Percentiles rank a stretch among this genome's conserved stretches.
phyloP scores from a whole-genome alignment of 2,329 filamentous ascomycete species.

The Tricladium varicosporioides region DNA sequence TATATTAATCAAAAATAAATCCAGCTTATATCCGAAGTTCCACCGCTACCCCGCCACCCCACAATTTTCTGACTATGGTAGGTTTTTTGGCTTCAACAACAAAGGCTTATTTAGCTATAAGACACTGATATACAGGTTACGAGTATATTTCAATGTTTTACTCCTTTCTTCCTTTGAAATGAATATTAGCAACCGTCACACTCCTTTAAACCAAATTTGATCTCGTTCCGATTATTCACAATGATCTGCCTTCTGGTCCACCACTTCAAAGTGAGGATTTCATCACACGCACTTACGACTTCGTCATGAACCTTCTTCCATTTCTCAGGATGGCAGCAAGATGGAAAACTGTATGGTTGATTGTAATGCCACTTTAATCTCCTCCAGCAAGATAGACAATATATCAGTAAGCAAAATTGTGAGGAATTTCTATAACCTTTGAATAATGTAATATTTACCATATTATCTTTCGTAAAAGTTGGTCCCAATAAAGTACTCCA shows the following conservation, averaged over 20 bases:
- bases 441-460: constrained; percentile 65
- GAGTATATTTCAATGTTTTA: too few species aligned
- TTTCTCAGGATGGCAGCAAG: constrained; percentile 5
- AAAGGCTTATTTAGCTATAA: too few species aligned
- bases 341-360: constrained; percentile 11
- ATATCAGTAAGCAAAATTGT: constrained; percentile 4
- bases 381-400: constrained; percentile 34
- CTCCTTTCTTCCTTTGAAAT: too few species aligned
- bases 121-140: too few species aligned
- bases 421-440: constrained; percentile 44
- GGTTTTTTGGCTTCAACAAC: too few species aligned
- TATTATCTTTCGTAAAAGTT: constrained; percentile 48
- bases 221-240: constrained; percentile 6
- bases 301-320: constrained; percentile 8
- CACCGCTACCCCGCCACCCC: too few species aligned
- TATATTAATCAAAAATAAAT: too few species aligned
- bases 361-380: constrained; percentile 11
- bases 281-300: constrained; percentile 12
- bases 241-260: constrained; percentile 5
- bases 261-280: constrained; percentile 44
- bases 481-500: constrained; percentile 46
- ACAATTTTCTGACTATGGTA: too few species aligned
- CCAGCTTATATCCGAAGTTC: too few species aligned
- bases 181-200: neutral
- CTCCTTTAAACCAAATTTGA: neutral